Percentiles rank a stretch among this genome's conserved stretches.
Evolutionary conservation across 257 asterid genomes (phyloP).

Genomic region (Solanum neorickii): DNA sequence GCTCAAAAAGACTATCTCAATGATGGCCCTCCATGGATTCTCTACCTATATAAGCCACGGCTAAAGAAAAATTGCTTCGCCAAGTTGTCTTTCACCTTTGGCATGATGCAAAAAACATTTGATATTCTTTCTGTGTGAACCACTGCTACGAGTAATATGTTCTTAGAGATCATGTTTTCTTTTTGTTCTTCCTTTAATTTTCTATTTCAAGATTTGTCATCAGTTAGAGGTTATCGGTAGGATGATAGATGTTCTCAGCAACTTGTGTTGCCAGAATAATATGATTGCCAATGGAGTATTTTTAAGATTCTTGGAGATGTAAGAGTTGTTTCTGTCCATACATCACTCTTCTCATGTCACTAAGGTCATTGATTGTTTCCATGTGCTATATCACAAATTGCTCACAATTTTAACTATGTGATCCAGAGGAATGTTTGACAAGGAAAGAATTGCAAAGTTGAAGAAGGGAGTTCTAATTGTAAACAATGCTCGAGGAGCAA

Average conservation of each 20-base stretch:
- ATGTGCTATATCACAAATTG: background rate
- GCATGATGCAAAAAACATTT: background rate
- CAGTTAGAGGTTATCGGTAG: background rate
- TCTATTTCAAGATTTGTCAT: background rate
- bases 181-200: background rate
- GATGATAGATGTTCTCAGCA: background rate
- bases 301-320: background rate
- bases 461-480: constrained; percentile 90
- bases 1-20: background rate
- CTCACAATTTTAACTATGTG: background rate
- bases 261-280: background rate
- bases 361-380: background rate
- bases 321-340: background rate
- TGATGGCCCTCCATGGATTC: background rate
- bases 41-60: background rate
- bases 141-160: background rate
- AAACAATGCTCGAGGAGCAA: constrained; percentile 97
- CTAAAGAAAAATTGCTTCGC: background rate
- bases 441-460: constrained; percentile 70
- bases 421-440: constrained; percentile 78
- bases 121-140: background rate
- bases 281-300: background rate
- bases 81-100: background rate
- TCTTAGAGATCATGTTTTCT: background rate
- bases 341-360: background rate